These are phyloP conservation scores for Paecilomyces sp. DNA, from an alignment of 2,329 filamentous ascomycete genomes.

Conservation along the genomic window DNA sequence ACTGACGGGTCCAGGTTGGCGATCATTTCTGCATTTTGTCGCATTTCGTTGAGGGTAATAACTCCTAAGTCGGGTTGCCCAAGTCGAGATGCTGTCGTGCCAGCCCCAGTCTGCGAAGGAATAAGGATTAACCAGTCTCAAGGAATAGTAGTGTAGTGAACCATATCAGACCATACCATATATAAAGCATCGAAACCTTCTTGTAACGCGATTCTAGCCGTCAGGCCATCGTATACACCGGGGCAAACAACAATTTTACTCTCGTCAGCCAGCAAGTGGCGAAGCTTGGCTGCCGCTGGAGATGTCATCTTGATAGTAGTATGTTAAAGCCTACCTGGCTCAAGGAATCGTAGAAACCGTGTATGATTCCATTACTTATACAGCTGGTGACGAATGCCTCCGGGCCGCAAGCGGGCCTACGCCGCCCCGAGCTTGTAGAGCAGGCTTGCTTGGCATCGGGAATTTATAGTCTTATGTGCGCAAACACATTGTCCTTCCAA, in stretches of 20 bases:
- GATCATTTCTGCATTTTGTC: constrained; percentile 57
- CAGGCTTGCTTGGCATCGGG: too few species aligned
- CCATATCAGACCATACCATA: constrained; percentile 46
- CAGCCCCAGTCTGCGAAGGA: constrained; percentile 51
- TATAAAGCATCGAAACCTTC: constrained; percentile 60
- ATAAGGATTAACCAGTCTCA: not conserved
- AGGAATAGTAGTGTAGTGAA: not conserved
- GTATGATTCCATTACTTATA: not conserved
- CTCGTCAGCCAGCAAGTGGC: constrained; percentile 32
- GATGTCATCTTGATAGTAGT: not conserved
- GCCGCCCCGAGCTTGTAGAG: too few species aligned
- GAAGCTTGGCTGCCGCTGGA: constrained; percentile 19
- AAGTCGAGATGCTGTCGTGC: constrained; percentile 53
- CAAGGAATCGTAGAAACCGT: not conserved
- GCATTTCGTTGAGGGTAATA: constrained; percentile 57
- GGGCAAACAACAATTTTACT: constrained; percentile 50
- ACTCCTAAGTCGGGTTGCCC: constrained; percentile 59
- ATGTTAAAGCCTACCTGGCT: too few species aligned
- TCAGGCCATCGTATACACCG: constrained; percentile 63
- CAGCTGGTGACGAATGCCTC: too few species aligned
- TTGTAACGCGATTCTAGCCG: constrained; percentile 55
- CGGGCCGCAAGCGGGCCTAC: too few species aligned
- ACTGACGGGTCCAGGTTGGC: constrained; percentile 49
- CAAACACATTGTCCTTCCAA: too few species aligned
- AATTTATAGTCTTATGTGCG: too few species aligned